These are phyloP conservation scores for Phytophthora brassicae DNA, from an alignment of 352 stramenopile species.

Conservation along the genomic window DNA sequence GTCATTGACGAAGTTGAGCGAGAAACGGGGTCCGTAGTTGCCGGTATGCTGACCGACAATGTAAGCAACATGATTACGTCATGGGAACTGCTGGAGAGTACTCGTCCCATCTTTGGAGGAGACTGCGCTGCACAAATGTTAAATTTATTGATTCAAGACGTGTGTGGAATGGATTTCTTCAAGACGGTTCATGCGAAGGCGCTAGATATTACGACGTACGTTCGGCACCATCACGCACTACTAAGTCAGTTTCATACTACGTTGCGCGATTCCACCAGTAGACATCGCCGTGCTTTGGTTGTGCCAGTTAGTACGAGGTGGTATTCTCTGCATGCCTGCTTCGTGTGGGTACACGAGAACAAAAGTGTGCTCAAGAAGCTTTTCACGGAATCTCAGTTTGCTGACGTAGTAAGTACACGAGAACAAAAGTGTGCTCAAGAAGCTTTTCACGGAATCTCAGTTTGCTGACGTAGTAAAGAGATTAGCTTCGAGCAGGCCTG, in stretches of 20 bases:
- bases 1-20: conserved; percentile 12
- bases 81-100: conserved; percentile 1
- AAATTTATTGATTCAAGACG: conserved; percentile 20
- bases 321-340: background rate
- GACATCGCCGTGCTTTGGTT: background rate
- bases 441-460: background rate
- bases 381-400: background rate
- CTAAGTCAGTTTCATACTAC: background rate
- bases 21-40: background rate
- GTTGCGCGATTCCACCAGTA: background rate
- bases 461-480: background rate
- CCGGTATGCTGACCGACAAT: conserved; percentile 10
- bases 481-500: background rate
- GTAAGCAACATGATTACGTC: conserved; percentile 2
- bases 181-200: background rate
- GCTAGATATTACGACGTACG: conserved; percentile 4
- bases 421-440: background rate
- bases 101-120: conserved; percentile 5
- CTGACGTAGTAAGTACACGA: background rate
- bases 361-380: background rate
- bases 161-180: conserved; percentile 5
- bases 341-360: background rate
- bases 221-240: too few relatives aligned
- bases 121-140: conserved; percentile 3
- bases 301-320: background rate